Percentiles rank a stretch among this genome's conserved stretches.
phyloP scores from a whole-genome alignment of 2,329 filamentous ascomycete genomes.

The Cercospora zeae-maydis region DNA sequence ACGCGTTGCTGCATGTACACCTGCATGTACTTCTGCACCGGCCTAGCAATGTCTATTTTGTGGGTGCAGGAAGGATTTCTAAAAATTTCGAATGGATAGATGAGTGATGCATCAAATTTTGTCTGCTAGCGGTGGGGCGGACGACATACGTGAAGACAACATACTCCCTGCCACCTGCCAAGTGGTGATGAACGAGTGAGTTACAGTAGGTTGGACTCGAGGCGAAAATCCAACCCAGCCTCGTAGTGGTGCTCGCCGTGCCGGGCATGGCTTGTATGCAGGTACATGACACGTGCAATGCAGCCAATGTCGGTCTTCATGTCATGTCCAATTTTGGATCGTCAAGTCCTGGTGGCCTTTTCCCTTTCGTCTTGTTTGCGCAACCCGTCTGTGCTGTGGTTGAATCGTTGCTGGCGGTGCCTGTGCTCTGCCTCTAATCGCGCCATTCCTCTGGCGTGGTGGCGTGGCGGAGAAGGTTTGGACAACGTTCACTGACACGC shows the following conservation, averaged over 20 bases:
- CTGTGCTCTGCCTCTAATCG: background rate
- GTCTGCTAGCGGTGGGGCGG: too few species aligned
- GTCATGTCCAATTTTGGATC: background rate
- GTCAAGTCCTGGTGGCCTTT: background rate
- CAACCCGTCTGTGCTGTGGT: constrained; percentile 9
- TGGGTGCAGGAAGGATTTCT: too few species aligned
- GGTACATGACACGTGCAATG: background rate
- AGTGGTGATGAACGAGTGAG: too few species aligned
- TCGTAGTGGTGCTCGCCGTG: background rate
- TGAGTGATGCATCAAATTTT: too few species aligned
- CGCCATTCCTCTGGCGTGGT: background rate
- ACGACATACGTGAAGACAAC: too few species aligned
- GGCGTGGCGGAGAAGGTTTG: background rate
- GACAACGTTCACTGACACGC: background rate
- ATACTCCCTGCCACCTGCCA: too few species aligned
- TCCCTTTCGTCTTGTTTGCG: background rate
- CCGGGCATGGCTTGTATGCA: background rate
- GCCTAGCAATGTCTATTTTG: too few species aligned
- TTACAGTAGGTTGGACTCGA: background rate
- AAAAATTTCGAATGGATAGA: too few species aligned
- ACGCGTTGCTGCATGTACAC: too few species aligned
- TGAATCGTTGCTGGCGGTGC: constrained; percentile 9
- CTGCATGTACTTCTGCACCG: too few species aligned
- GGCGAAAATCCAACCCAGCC: constrained; percentile 9
- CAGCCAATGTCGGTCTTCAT: background rate